A percentile compares a stretch with the other conserved stretches of the same genome.
phyloP scores from a whole-genome alignment of 2,329 filamentous ascomycete genomes.

The Domatiomyces globalis region DNA sequence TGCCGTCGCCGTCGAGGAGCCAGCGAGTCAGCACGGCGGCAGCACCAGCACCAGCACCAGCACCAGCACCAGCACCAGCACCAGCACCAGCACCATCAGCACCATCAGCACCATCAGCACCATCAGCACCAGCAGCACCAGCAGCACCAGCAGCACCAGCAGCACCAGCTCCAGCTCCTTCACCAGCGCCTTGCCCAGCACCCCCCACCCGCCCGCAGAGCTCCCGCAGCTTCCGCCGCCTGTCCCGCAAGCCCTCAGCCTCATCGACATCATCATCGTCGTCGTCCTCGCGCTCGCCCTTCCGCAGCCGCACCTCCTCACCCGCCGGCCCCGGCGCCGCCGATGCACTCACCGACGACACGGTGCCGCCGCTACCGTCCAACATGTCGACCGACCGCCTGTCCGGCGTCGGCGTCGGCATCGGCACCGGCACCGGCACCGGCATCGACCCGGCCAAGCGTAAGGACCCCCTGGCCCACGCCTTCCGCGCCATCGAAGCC shows the following conservation, averaged over 20 bases:
- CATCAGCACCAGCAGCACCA: background rate
- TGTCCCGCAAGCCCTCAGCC: background rate
- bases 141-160: background rate
- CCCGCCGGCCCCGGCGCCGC: constrained; percentile 31
- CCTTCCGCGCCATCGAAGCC: constrained; percentile 53
- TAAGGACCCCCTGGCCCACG: constrained; percentile 56
- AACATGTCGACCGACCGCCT: constrained; percentile 24
- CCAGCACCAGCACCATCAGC: background rate
- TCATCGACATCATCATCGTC: constrained; percentile 24
- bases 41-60: background rate
- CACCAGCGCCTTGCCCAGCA: constrained; percentile 18
- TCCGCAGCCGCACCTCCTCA: constrained; percentile 28
- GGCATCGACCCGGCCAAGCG: constrained; percentile 22
- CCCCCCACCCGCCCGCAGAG: background rate
- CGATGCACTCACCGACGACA: constrained; percentile 17
- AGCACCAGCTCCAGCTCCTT: constrained; percentile 4
- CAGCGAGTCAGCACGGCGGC: background rate
- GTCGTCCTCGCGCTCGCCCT: constrained; percentile 14
- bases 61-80: constrained; percentile 1
- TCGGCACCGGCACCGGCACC: constrained; percentile 8
- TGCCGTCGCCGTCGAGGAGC: background rate
- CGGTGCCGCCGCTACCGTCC: constrained; percentile 34
- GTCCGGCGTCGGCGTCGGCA: constrained; percentile 10
- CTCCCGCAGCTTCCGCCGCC: background rate
- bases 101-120: constrained; percentile 2